These are phyloP conservation scores for Trichoderma hamatum DNA, from an alignment of 2,329 filamentous ascomycete species.

Conservation along the genomic window DNA sequence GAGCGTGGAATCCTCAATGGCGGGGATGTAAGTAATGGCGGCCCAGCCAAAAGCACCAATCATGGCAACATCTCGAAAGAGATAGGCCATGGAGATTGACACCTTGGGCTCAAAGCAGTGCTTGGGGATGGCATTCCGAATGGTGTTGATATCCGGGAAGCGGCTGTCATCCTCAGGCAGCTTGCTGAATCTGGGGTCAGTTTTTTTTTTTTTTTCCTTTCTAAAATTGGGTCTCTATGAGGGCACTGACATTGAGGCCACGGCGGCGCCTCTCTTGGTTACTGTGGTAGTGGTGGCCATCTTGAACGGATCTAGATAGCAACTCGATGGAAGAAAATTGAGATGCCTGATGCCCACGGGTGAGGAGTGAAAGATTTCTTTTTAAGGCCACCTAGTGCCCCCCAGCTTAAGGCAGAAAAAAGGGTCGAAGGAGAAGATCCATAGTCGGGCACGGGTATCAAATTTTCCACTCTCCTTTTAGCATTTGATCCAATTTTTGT, in stretches of 20 bases:
- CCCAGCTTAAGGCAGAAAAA: constrained; percentile 19
- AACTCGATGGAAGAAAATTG: constrained; percentile 15
- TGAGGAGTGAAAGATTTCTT: not conserved
- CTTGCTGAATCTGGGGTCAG: constrained; percentile 18
- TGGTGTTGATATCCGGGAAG: constrained; percentile 26
- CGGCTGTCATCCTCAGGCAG: constrained; percentile 22
- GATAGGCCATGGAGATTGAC: constrained; percentile 43
- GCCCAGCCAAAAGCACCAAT: constrained; percentile 52
- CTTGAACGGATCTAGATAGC: constrained; percentile 1
- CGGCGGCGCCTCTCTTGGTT: constrained; percentile 19
- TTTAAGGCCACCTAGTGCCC: constrained; percentile 16
- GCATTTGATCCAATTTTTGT: constrained; percentile 20
- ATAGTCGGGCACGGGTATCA: constrained; percentile 24
- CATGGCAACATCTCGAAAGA: constrained; percentile 58
- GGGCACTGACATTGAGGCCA: constrained; percentile 21
- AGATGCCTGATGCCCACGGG: not conserved
- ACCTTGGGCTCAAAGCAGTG: constrained; percentile 59
- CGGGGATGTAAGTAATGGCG: constrained; percentile 57
- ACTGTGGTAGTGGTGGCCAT: constrained; percentile 24
- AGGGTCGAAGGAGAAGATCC: constrained; percentile 19
- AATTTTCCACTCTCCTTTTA: constrained; percentile 22
- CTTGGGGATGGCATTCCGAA: constrained; percentile 53
- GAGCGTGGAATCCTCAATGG: constrained; percentile 44
- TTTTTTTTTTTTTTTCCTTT: not conserved
- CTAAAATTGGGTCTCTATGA: not conserved